A percentile compares a stretch with the other conserved stretches of the same genome.
Evolutionary conservation across 345 rosid species (phyloP).

Genomic region (Eucalyptus sp.): DNA sequence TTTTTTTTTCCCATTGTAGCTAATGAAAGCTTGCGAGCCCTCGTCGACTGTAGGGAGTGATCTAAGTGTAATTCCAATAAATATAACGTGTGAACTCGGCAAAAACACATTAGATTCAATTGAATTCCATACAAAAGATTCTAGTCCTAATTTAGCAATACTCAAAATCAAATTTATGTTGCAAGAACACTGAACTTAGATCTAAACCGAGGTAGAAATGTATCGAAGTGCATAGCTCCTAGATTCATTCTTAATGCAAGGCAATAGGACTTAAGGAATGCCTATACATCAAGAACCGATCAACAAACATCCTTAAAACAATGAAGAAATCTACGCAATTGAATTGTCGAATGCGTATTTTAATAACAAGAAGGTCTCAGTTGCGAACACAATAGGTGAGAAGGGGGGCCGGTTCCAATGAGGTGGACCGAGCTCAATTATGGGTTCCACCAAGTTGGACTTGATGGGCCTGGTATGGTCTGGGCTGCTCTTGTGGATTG

Average conservation of each 20-base stretch:
- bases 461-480: background rate
- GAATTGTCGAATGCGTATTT: background rate
- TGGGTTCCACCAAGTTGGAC: too few relatives aligned
- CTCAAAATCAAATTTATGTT: too few relatives aligned
- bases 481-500: background rate
- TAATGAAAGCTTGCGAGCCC: fast-evolving
- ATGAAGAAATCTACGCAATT: background rate
- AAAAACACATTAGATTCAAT: fast-evolving
- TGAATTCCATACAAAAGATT: background rate
- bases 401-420: too few relatives aligned
- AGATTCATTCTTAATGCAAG: background rate
- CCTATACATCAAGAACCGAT: background rate
- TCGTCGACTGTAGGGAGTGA: fast-evolving
- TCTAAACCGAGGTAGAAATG: background rate
- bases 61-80: fast-evolving
- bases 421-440: too few relatives aligned
- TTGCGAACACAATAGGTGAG: background rate
- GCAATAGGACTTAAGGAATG: background rate
- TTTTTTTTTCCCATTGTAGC: too few relatives aligned
- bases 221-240: background rate
- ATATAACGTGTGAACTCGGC: fast-evolving
- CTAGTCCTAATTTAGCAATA: background rate
- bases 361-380: background rate
- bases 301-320: background rate
- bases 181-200: background rate